Percentiles rank a stretch among this genome's conserved stretches.
phyloP scores from a whole-genome alignment of 306 rosid species.

The Vigna hirtella region DNA sequence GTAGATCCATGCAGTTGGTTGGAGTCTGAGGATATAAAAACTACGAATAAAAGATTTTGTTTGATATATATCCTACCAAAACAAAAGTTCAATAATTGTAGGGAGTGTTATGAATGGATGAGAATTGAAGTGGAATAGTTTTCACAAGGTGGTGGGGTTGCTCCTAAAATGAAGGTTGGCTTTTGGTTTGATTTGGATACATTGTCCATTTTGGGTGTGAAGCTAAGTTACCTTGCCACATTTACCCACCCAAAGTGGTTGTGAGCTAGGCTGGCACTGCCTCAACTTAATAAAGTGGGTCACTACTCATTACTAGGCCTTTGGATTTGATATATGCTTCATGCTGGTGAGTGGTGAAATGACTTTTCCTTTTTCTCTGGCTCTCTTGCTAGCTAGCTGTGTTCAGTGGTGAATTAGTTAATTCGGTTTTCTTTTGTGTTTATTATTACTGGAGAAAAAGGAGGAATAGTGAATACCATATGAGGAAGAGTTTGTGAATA shows the following conservation, averaged over 20 bases:
- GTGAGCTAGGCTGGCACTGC: conserved; percentile 73
- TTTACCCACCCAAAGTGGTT: conserved; percentile 52
- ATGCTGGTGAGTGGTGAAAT: conserved; percentile 8
- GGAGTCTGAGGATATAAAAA: conserved; percentile 49
- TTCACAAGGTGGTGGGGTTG: conserved; percentile 58
- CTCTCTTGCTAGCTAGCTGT: neutral
- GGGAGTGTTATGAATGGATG: conserved; percentile 57
- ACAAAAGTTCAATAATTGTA: conserved; percentile 67
- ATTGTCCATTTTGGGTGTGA: conserved; percentile 46
- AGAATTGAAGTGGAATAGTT: conserved; percentile 60
- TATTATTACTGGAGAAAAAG: conserved; percentile 2
- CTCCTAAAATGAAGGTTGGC: conserved; percentile 55
- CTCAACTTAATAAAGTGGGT: conserved; percentile 48
- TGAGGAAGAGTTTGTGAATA: conserved; percentile 34
- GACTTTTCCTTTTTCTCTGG: conserved; percentile 19
- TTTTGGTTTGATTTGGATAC: conserved; percentile 52
- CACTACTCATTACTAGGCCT: conserved; percentile 49
- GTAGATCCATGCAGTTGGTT: conserved; percentile 44
- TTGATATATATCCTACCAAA: conserved; percentile 46
- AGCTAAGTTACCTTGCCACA: conserved; percentile 39
- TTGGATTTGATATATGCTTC: conserved; percentile 45
- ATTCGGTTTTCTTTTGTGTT: conserved; percentile 26
- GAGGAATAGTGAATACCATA: conserved; percentile 6
- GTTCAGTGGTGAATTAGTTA: conserved; percentile 18
- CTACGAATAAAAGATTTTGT: conserved; percentile 43